Evolutionary conservation across 345 rosid species (phyloP).

Genomic region (Eucalyptus erythrocorys): DNA sequence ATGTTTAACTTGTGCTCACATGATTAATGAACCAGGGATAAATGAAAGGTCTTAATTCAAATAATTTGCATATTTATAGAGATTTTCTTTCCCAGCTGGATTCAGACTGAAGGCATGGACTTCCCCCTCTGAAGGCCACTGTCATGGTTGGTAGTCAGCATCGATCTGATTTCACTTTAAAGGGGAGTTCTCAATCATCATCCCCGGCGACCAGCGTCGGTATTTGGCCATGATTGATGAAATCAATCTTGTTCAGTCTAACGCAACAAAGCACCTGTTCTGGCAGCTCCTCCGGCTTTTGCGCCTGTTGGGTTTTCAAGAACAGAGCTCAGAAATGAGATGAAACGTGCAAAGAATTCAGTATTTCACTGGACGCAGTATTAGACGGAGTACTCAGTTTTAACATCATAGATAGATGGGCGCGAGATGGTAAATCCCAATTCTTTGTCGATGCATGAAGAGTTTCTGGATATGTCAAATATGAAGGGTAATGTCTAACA

Average conservation of each 20-base stretch:
- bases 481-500: background rate
- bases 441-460: background rate
- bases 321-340: background rate
- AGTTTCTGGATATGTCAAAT: background rate
- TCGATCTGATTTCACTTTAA: background rate
- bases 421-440: background rate
- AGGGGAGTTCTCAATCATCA: constrained; percentile 9
- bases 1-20: background rate
- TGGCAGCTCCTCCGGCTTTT: constrained; percentile 86
- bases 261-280: constrained; percentile 76
- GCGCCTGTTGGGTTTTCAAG: constrained; percentile 44
- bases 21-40: background rate
- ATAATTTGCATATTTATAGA: background rate
- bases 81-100: background rate
- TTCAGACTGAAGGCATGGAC: background rate
- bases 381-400: background rate
- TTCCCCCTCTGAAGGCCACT: background rate
- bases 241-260: constrained; percentile 78
- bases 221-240: constrained; percentile 60
- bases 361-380: background rate
- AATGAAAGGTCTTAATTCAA: background rate
- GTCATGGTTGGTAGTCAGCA: background rate
- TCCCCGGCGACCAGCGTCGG: constrained; percentile 40
- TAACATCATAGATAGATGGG: background rate
- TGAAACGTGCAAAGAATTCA: background rate